These are phyloP conservation scores for Prunus campanulata DNA, from an alignment of 306 rosid genomes.

Conservation along the genomic window DNA sequence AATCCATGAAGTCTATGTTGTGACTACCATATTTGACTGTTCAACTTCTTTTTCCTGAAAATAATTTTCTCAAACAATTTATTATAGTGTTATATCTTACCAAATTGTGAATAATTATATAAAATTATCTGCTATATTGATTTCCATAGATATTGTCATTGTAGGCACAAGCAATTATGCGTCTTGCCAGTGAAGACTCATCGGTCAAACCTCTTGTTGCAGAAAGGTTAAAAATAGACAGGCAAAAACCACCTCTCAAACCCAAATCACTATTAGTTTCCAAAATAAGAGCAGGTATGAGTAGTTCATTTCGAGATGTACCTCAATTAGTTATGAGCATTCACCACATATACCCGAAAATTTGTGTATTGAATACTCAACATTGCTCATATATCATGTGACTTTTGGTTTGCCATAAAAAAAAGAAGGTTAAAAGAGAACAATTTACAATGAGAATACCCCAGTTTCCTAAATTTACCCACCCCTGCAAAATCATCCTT, in stretches of 20 bases:
- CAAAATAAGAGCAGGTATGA: constrained; percentile 12
- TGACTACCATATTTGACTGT: too few relatives aligned
- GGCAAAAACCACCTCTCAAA: not conserved
- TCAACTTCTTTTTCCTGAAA: too few relatives aligned
- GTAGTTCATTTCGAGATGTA: too few relatives aligned
- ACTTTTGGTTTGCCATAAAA: too few relatives aligned
- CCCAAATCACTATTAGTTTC: not conserved
- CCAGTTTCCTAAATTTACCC: too few relatives aligned
- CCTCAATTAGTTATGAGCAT: not conserved
- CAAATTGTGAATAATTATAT: not conserved
- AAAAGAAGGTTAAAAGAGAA: too few relatives aligned
- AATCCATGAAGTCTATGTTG: too few relatives aligned
- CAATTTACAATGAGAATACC: too few relatives aligned
- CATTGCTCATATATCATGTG: too few relatives aligned
- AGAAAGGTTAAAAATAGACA: not conserved
- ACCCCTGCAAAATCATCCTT: too few relatives aligned
- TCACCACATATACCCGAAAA: not conserved
- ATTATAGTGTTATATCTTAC: too few relatives aligned
- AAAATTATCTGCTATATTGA: not conserved
- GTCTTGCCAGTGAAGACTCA: constrained; percentile 17
- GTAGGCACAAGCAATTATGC: constrained; percentile 26
- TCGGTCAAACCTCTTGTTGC: not conserved
- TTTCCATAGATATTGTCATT: not conserved
- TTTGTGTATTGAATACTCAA: not conserved
- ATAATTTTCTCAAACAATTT: too few relatives aligned